phyloP scores from a whole-genome alignment of 164 flowering plant species.

The Taxillus chinensis region DNA sequence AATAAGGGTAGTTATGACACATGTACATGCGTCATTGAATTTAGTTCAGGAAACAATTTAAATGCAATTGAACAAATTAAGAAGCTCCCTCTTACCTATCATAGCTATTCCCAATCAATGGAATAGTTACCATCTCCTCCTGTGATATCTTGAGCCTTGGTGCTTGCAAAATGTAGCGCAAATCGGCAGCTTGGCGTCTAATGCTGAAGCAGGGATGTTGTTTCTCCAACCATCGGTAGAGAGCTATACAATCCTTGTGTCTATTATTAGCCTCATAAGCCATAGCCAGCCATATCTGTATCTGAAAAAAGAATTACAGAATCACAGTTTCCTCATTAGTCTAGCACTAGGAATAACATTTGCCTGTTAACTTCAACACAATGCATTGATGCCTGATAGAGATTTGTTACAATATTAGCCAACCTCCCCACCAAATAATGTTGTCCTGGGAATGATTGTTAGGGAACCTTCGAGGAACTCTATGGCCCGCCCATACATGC shows the following conservation, averaged over 20 bases:
- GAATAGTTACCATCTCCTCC: conserved; percentile 95
- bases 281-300: conserved; percentile 98
- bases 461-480: conserved; percentile 90
- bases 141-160: conserved; percentile 88
- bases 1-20: no score
- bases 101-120: conserved; percentile 75
- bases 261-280: conserved; percentile 96
- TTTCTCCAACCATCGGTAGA: conserved; percentile 65
- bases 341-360: not conserved
- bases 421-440: conserved; percentile 96
- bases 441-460: conserved; percentile 78
- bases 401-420: conserved; percentile 7
- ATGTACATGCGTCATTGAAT: no score
- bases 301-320: conserved; percentile 31
- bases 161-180: conserved; percentile 87
- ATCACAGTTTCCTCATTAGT: conserved; percentile 1
- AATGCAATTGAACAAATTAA: not conserved
- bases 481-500: conserved; percentile 74
- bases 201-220: conserved; percentile 67
- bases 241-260: conserved; percentile 76
- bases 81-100: conserved; percentile 46
- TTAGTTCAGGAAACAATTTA: not conserved
- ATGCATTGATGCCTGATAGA: not conserved
- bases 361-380: not conserved
- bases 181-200: conserved; percentile 81